A percentile compares a stretch with the other conserved stretches of the same genome.
phyloP scores from a whole-genome alignment of 2,329 filamentous ascomycete species.

The Thelonectria rubi region DNA sequence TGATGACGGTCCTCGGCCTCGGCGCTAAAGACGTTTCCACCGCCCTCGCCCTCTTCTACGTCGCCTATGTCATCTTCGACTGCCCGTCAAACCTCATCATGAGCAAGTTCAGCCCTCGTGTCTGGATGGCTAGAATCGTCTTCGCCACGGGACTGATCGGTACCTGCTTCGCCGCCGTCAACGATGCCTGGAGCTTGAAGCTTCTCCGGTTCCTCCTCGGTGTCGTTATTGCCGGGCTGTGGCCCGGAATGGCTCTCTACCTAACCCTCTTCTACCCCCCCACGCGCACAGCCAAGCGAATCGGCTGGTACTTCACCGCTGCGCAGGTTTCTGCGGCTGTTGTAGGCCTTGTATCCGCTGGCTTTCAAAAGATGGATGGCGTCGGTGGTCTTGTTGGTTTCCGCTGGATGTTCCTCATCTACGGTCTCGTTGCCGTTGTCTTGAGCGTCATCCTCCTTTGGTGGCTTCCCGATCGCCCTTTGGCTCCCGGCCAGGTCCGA shows the following conservation, averaged over 20 bases:
- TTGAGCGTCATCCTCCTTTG: constrained; percentile 80
- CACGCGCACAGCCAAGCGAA: constrained; percentile 84
- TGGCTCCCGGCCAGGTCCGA: constrained; percentile 73
- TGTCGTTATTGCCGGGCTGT: constrained; percentile 90
- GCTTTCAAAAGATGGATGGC: constrained; percentile 92
- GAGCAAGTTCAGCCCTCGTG: constrained; percentile 82
- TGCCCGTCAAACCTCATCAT: constrained; percentile 89
- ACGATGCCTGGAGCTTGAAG: constrained; percentile 86
- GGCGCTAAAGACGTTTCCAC: constrained; percentile 82
- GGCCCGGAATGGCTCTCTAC: constrained; percentile 95
- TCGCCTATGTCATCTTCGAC: constrained; percentile 90
- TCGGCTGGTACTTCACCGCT: constrained; percentile 89
- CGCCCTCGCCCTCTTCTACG: constrained; percentile 88
- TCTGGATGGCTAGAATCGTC: constrained; percentile 94
- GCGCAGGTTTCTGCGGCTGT: constrained; percentile 89
- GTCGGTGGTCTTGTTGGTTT: constrained; percentile 79
- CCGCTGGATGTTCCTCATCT: constrained; percentile 93
- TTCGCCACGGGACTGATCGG: constrained; percentile 87
- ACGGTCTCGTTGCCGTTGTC: constrained; percentile 77
- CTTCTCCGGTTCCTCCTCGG: constrained; percentile 86
- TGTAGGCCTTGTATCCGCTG: constrained; percentile 87
- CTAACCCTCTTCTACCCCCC: constrained; percentile 92
- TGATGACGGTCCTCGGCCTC: constrained; percentile 75
- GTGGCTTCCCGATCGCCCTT: constrained; percentile 89
- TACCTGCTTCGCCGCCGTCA: constrained; percentile 82